Conservation (phyloP, 805 yeast species). For the Suhomyces emberorum region DNA sequence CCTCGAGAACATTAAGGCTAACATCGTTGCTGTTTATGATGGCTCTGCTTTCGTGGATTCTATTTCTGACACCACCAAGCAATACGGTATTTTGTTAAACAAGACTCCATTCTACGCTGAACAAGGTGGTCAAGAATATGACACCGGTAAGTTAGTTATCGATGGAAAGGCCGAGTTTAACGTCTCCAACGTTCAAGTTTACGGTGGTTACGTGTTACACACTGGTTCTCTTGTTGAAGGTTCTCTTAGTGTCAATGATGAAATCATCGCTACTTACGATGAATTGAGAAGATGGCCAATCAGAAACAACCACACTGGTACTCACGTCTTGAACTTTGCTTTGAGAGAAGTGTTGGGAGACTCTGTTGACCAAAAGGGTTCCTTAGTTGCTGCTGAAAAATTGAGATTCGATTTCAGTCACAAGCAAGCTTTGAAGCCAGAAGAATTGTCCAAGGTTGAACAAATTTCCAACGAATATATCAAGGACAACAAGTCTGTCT, state of each 20-base stretch:
- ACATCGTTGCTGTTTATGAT: conserved; percentile 66
- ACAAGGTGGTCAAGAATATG: conserved; percentile 98
- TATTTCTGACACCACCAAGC: conserved; percentile 38
- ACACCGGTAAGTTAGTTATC: conserved; percentile 86
- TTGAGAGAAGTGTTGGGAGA: conserved; percentile 83
- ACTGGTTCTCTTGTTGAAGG: conserved; percentile 88
- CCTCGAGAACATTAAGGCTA: conserved; percentile 63
- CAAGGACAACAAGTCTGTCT: conserved; percentile 68
- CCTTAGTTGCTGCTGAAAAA: conserved; percentile 92
- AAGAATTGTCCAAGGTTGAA: conserved; percentile 77
- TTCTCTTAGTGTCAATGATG: conserved; percentile 58
- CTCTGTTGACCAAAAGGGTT: conserved; percentile 92
- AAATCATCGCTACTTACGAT: conserved; percentile 82
- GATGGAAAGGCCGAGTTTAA: conserved; percentile 86
- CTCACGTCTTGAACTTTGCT: conserved; percentile 90
- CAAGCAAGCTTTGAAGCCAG: conserved; percentile 73
- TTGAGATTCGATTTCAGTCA: conserved; percentile 95
- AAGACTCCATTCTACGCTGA: conserved; percentile 96
- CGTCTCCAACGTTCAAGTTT: conserved; percentile 87
- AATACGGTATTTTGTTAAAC: conserved; percentile 80
- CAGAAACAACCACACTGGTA: conserved; percentile 97
- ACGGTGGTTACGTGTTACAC: conserved; percentile 94
- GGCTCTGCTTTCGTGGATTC: conserved; percentile 59
- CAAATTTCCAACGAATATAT: conserved; percentile 67
- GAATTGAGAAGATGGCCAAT: conserved; percentile 95